A percentile compares a stretch with the other conserved stretches of the same genome.
phyloP scores from a whole-genome alignment of 768 basidiomycete genomes.

The Rhizopogon vulgaris region DNA sequence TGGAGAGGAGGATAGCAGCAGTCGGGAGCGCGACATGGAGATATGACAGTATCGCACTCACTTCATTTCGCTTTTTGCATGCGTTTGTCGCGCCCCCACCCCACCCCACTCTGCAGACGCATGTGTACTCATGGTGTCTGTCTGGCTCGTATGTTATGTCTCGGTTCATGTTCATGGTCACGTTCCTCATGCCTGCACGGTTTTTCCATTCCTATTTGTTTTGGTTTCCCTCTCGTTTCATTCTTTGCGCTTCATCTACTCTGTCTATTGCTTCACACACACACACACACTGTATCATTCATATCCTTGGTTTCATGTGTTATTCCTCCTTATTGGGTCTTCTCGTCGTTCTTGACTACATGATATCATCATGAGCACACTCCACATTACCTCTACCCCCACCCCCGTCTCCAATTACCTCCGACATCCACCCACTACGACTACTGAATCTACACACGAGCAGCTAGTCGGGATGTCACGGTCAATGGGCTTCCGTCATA shows the following conservation, averaged over 20 bases:
- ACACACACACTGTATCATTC: neutral
- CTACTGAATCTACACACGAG: too few relatives aligned
- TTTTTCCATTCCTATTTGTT: neutral
- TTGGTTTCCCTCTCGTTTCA: neutral
- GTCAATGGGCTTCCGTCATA: too few relatives aligned
- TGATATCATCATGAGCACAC: neutral
- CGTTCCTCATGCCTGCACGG: neutral
- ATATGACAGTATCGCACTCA: neutral
- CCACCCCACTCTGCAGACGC: too few relatives aligned
- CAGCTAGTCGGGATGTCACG: too few relatives aligned
- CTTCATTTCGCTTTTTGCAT: too few relatives aligned
- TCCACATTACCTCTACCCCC: too few relatives aligned
- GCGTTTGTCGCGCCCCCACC: too few relatives aligned
- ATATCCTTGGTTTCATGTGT: neutral
- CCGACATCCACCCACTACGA: neutral
- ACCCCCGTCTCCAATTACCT: neutral
- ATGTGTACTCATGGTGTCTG: too few relatives aligned
- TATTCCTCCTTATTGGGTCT: conserved; percentile 2
- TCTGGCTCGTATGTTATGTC: too few relatives aligned
- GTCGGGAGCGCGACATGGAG: neutral
- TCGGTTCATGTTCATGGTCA: neutral
- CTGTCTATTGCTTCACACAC: neutral
- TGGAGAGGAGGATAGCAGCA: neutral
- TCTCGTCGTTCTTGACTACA: neutral
- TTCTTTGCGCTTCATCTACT: too few relatives aligned